phyloP scores from a whole-genome alignment of 345 rosid species.

The Bruguiera sexangula region DNA sequence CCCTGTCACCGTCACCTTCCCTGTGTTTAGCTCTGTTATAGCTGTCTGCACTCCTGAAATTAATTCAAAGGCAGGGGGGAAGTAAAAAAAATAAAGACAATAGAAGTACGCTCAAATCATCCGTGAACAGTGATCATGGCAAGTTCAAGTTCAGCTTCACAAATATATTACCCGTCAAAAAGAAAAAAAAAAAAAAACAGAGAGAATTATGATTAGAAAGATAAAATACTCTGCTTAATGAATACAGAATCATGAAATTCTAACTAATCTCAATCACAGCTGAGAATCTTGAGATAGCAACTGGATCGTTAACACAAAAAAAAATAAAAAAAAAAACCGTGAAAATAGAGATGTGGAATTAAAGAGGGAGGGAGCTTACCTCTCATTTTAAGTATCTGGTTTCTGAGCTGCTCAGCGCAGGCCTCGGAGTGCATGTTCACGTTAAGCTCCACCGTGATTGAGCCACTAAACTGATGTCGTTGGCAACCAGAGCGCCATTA shows the following conservation, averaged over 20 bases:
- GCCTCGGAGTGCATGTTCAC: slow-evolving; percentile 94
- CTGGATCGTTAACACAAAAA: too few relatives aligned
- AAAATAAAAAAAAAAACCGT: background rate
- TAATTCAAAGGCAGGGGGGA: background rate
- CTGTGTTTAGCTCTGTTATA: slow-evolving; percentile 56
- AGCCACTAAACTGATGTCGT: slow-evolving; percentile 49
- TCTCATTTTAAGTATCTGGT: slow-evolving; percentile 88
- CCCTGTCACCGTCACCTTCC: slow-evolving; percentile 81
- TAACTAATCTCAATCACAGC: too few relatives aligned
- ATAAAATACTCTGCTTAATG: too few relatives aligned
- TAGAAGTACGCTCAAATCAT: too few relatives aligned
- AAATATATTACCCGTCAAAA: background rate
- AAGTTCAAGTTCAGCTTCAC: background rate
- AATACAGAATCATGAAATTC: too few relatives aligned
- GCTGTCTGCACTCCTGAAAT: slow-evolving; percentile 74
- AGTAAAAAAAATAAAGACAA: too few relatives aligned
- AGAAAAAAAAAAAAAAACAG: background rate
- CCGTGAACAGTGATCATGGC: background rate
- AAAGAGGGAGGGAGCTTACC: slow-evolving; percentile 38
- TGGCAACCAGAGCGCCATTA: too few relatives aligned
- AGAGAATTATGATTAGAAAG: background rate
- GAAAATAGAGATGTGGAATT: background rate
- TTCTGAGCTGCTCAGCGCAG: slow-evolving; percentile 87
- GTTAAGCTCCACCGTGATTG: slow-evolving; percentile 68
- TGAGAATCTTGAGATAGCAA: too few relatives aligned